phyloP scores from a whole-genome alignment of 179 eudicot genomes.

The Silene vulgaris region DNA sequence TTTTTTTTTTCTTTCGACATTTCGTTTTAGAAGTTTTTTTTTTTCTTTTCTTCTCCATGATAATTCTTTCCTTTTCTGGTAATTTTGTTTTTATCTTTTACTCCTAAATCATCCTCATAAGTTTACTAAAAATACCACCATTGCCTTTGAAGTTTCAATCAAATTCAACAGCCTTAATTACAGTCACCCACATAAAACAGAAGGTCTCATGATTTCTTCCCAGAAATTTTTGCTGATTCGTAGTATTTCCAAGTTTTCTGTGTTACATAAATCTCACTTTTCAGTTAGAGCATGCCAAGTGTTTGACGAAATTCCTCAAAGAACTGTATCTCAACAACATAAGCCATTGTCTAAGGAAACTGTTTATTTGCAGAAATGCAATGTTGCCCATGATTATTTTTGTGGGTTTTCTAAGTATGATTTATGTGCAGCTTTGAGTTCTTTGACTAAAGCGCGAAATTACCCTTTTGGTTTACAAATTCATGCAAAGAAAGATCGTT shows the following conservation, averaged over 20 bases:
- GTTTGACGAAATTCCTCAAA: slow-evolving; percentile 12
- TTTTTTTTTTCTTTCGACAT: too few relatives aligned
- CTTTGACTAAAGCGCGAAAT: slow-evolving; percentile 32
- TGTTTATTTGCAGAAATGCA: background rate
- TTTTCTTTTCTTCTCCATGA: too few relatives aligned
- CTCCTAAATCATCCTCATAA: too few relatives aligned
- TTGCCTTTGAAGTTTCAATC: too few relatives aligned
- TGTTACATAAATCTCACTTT: background rate
- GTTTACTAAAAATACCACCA: too few relatives aligned
- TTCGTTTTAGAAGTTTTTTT: too few relatives aligned
- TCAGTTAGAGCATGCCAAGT: slow-evolving; percentile 9
- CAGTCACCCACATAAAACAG: too few relatives aligned
- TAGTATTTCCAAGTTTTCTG: background rate
- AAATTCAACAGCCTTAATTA: too few relatives aligned
- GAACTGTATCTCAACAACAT: background rate
- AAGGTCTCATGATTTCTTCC: background rate
- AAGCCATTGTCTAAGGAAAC: background rate
- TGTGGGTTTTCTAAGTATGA: slow-evolving; percentile 26
- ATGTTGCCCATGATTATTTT: background rate
- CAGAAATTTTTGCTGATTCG: background rate
- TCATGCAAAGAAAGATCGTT: slow-evolving; percentile 34
- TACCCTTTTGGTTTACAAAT: slow-evolving; percentile 32
- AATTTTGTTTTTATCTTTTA: too few relatives aligned
- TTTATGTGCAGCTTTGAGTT: slow-evolving; percentile 32
- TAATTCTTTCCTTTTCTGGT: too few relatives aligned